Evolutionary conservation across 164 flowering plant genomes (phyloP), one percentile per base, ranked within the genome.

Genomic region (Santalum album): DNA sequence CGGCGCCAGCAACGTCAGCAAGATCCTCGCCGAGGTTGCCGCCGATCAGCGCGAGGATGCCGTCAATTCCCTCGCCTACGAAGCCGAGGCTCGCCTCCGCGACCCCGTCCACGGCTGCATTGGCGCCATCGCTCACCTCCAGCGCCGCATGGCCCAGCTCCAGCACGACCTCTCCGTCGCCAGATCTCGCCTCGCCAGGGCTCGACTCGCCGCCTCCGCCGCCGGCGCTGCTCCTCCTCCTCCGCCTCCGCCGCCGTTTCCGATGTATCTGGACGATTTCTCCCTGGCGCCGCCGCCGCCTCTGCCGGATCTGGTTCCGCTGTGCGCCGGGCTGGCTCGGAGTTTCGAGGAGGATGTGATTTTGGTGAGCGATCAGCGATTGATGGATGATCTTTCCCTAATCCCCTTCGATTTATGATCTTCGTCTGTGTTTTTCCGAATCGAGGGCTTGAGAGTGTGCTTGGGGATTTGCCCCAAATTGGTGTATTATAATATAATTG

Each of bases 61-160:
- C 0, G 91, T 77, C 16, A 83, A 79, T 25, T 79, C 96, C 0
- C 69, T 87, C 6, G 83, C 75, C 0, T 87, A 74, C 23, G 96
- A 84, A 72, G 96, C 90, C 0, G 96, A 85, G 62, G 78, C 80
- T 0, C 69, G 96, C 66, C 77, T 88, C 1, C 64, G 72, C 15
- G 96, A 85, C 69, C 96, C 96, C 0, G 86, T 88, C 11, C 77
- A 81, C 34, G 96, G 96, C 21, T 88, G 96, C 70, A 78, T 83
- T 53, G 90, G 90, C 1, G 85, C 84, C 59, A 81, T 88, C 18
- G 86, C 86, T 40, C 20, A 78, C 18, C 44, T 88, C 56, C 87
- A 88, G 38, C 71, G 57, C 40, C 72, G 71, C 58, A 80, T 77
- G 86, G 54, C 69, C 27, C 70, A 83, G 70, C 83, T 88, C 1